phyloP scores from a whole-genome alignment of 2,329 filamentous ascomycete genomes.

The Pseudopithomyces chartarum region DNA sequence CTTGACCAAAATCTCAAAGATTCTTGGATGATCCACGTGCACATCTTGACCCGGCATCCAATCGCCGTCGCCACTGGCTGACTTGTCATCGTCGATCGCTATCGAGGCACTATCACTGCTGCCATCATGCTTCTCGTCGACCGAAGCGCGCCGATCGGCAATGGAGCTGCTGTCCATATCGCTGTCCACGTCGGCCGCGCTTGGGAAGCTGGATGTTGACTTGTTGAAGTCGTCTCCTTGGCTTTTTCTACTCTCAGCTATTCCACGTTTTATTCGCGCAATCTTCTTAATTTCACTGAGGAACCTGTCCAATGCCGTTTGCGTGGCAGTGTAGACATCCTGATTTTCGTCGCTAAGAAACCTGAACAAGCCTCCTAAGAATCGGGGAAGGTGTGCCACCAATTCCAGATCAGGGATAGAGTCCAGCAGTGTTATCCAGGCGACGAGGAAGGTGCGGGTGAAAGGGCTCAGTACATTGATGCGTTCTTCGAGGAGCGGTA shows the following conservation, averaged over 20 bases:
- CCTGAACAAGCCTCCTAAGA: slow-evolving; percentile 84
- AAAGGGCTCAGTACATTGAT: slow-evolving; percentile 95
- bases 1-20: slow-evolving; percentile 87
- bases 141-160: slow-evolving; percentile 49
- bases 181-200: slow-evolving; percentile 35
- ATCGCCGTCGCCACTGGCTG: slow-evolving; percentile 74
- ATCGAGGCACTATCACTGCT: slow-evolving; percentile 42
- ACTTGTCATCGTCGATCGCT: slow-evolving; percentile 44
- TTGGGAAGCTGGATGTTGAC: slow-evolving; percentile 62
- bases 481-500: slow-evolving; percentile 89
- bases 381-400: slow-evolving; percentile 89
- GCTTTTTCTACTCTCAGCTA: slow-evolving; percentile 80
- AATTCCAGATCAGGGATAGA: slow-evolving; percentile 96
- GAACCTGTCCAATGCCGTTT: slow-evolving; percentile 86
- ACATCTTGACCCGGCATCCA: slow-evolving; percentile 98
- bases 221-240: slow-evolving; percentile 69
- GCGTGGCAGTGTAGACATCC: slow-evolving; percentile 94
- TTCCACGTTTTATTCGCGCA: slow-evolving; percentile 86
- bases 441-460: slow-evolving; percentile 91
- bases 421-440: slow-evolving; percentile 93
- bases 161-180: slow-evolving; percentile 64
- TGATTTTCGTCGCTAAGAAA: slow-evolving; percentile 90
- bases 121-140: slow-evolving; percentile 58
- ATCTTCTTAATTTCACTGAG: slow-evolving; percentile 94
- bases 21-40: slow-evolving; percentile 88